These are phyloP conservation scores for Aspergillus brasiliensis DNA, from an alignment of 2,329 filamentous ascomycete genomes.

Conservation along the genomic window DNA sequence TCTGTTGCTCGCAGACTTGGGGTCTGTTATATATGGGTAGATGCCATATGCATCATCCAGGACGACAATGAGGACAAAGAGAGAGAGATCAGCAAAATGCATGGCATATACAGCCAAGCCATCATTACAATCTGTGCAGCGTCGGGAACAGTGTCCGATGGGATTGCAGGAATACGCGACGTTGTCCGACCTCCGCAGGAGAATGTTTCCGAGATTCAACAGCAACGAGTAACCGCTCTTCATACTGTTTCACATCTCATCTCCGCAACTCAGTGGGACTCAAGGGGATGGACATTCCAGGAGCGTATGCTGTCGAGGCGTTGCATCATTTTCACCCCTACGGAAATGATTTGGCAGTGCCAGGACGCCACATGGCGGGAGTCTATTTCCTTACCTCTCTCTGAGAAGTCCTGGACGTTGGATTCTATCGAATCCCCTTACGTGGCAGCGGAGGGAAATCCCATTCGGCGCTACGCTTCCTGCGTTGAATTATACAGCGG, in stretches of 20 bases:
- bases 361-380: not conserved
- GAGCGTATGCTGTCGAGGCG: not conserved
- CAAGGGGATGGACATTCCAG: not conserved
- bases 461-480: not conserved
- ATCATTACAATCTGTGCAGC: not conserved
- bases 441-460: not conserved
- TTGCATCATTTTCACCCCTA: not conserved
- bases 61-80: not conserved
- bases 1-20: not conserved
- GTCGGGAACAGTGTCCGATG: not conserved
- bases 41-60: not conserved
- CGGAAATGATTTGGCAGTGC: not conserved
- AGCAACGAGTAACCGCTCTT: not conserved
- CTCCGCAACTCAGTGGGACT: not conserved
- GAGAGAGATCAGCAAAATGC: not conserved
- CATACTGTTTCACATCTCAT: not conserved
- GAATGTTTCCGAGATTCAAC: not conserved
- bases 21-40: not conserved
- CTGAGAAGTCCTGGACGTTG: not conserved
- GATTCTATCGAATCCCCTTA: not conserved
- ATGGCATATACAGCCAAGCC: not conserved
- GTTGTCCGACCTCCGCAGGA: not conserved
- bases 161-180: not conserved
- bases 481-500: not conserved
- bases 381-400: not conserved